phyloP scores from a whole-genome alignment of 2,329 filamentous ascomycete genomes.

The Xylariomycetidae sp. region DNA sequence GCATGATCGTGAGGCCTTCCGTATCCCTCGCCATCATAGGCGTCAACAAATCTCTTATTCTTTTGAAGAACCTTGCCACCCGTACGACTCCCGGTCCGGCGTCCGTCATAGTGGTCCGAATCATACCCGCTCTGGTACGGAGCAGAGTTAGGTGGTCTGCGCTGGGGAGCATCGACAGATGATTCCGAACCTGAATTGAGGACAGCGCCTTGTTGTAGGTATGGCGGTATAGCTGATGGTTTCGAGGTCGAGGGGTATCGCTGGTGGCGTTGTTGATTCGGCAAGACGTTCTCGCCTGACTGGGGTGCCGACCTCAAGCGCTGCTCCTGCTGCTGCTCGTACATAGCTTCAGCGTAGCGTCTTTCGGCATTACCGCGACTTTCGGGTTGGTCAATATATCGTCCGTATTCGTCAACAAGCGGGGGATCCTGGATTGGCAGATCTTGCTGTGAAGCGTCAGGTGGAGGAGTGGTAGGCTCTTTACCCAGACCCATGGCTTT shows the following conservation, averaged over 20 bases:
- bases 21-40: conserved; percentile 72
- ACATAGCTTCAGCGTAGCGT: conserved; percentile 34
- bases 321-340: conserved; percentile 30
- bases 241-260: conserved; percentile 37
- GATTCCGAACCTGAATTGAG: conserved; percentile 50
- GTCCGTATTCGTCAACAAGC: conserved; percentile 31
- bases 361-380: conserved; percentile 15
- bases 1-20: conserved; percentile 58
- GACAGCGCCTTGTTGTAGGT: conserved; percentile 42
- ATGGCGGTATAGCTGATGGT: conserved; percentile 41
- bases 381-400: conserved; percentile 27
- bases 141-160: conserved; percentile 37
- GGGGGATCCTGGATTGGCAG: conserved; percentile 48
- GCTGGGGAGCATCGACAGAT: conserved; percentile 42
- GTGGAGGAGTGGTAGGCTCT: conserved; percentile 44
- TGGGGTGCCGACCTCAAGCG: conserved; percentile 21
- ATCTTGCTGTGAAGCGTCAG: conserved; percentile 47
- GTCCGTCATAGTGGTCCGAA: conserved; percentile 38
- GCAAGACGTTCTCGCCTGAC: conserved; percentile 9
- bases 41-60: conserved; percentile 82
- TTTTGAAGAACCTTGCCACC: conserved; percentile 67
- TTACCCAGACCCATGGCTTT: conserved; percentile 59
- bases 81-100: conserved; percentile 31
- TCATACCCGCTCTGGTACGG: conserved; percentile 41
- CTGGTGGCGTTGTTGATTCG: conserved; percentile 30